These are phyloP conservation scores for Russula lepida DNA, from an alignment of 768 basidiomycete species.

Conservation along the genomic window DNA sequence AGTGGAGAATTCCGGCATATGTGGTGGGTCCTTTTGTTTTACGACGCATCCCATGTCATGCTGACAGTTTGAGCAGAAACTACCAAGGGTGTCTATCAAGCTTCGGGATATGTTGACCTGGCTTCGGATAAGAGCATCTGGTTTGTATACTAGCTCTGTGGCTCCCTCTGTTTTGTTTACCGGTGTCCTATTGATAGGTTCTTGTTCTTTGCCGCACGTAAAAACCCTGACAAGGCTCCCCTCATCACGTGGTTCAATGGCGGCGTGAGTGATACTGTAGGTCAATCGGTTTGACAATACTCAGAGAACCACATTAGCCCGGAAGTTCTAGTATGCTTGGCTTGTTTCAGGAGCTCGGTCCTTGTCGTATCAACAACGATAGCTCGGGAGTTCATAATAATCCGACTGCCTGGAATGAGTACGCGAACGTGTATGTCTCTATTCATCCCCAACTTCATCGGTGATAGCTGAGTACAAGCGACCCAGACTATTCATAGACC, in stretches of 20 bases:
- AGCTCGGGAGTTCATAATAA: constrained; percentile 48
- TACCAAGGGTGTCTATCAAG: constrained; percentile 51
- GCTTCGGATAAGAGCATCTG: constrained; percentile 50
- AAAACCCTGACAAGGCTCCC: constrained; percentile 52
- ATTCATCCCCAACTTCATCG: neutral
- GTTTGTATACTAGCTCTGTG: constrained; percentile 25
- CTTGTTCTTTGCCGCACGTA: constrained; percentile 63
- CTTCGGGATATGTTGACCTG: constrained; percentile 57
- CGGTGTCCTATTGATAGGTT: constrained; percentile 35
- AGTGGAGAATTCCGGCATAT: constrained; percentile 53
- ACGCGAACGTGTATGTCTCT: constrained; percentile 37
- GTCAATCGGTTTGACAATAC: neutral
- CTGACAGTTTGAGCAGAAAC: constrained; percentile 33
- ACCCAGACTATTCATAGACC: constrained; percentile 48
- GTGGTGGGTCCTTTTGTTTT: constrained; percentile 32
- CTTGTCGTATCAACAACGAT: constrained; percentile 63
- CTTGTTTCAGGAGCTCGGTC: constrained; percentile 87
- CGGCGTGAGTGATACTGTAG: constrained; percentile 25
- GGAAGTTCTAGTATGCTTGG: constrained; percentile 51
- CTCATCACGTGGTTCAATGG: constrained; percentile 63
- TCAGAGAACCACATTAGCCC: constrained; percentile 23
- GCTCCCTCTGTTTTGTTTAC: neutral
- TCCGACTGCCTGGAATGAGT: constrained; percentile 51
- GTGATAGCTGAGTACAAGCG: neutral
- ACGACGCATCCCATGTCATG: neutral